Evolutionary conservation across 129 eudicot genomes (phyloP), one percentile per base, ranked within the genome.

Genomic region (Escallonia rubra): DNA sequence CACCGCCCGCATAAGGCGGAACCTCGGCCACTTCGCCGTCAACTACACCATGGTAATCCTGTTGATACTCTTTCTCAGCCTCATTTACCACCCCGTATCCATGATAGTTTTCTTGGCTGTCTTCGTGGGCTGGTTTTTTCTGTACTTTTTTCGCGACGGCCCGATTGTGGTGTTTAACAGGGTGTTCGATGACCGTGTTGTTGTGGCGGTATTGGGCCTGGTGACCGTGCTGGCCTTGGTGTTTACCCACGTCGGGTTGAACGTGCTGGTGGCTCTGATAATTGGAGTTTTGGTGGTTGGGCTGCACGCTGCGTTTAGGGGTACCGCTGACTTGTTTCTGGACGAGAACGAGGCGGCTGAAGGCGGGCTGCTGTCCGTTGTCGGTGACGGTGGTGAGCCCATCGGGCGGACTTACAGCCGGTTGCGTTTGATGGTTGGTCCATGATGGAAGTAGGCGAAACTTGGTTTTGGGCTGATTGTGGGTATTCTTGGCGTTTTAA

Each of bases 331-430:
- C 56, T 77, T 87, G 88, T 90, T 82, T 76, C 63, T 87, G 84
- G 90, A 85, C 56, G 96, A 87, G 70, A 65, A 70, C 10, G 96
- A 91, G 57, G 87, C 81, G 40, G 81, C 55, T 0, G 85, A 82
- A 55, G 87, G 86, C 13, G 90, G 93, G 6, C 73, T 90, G 88
- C 71, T 86, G 55, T 90, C 96, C 43, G 91, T 86, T 69, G 89
- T 83, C 61, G 46, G 87, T 69, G 89, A 81, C 61, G 46, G 87
- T 44, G 77, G 77, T 42, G 81, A 77, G 6, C 72, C 51, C 49
- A 60, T 70, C 34, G 42, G 60, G 47, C 54, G 14, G 16, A 8
- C 8, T 13, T 59, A 70, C 12, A 13, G 39, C 5, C 11, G 40
- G 48, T 60, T n/a, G 15, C 16, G 14, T 54, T 54, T 54, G 59